Evolutionary conservation across 75 land plant species (phyloP), one percentile per base, ranked within the genome.

Genomic region (Adiantum capillusveneris): DNA sequence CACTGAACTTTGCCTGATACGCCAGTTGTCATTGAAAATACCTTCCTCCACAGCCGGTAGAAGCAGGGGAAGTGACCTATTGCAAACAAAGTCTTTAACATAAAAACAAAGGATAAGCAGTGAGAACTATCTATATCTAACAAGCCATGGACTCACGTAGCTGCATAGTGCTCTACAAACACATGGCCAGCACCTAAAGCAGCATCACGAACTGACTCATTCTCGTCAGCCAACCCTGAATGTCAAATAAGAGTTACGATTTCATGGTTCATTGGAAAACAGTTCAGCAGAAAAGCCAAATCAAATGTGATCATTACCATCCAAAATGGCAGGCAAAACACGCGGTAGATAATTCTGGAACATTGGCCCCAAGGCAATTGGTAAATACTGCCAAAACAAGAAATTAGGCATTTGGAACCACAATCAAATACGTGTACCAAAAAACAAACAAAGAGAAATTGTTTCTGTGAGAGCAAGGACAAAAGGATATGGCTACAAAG

Each of bases 11-110:
- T 95, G 99, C 19, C 99, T 72, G 37, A 95, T 95, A 16, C 99
- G 97, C 99, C 99, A 95, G 60, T 73, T 95, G 57, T 95, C 99
- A 81, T 84, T 82, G 58, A 90, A 95, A 21, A 95, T 95, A 22
- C 99, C 99, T 66, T 95, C 99, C 62, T 95, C 99, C 19, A 95
- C 92, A 64, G 97, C 97, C 44, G 99, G 99, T 45, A 95, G 92
- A 45, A 95, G 76, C 20, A 90, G 63, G 39, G 99, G 99, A 31
- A 95, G 77, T 19, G 99, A 95, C 44, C 99, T 95, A 77, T 31
- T 58, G 6, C 3, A 57, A n/a, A n/a, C n/a, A n/a, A n/a, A n/a
- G n/a, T n/a, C n/a, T n/a, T 51, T 11, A 6, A 24, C 17, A 17
- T 19, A 11, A 7, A n/a, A n/a, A n/a, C n/a, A n/a, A n/a, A n/a